Evolutionary conservation across 2,329 filamentous ascomycete species (phyloP), one percentile per base, ranked within the genome.

Genomic region (Colletotrichum orchidophilum): DNA sequence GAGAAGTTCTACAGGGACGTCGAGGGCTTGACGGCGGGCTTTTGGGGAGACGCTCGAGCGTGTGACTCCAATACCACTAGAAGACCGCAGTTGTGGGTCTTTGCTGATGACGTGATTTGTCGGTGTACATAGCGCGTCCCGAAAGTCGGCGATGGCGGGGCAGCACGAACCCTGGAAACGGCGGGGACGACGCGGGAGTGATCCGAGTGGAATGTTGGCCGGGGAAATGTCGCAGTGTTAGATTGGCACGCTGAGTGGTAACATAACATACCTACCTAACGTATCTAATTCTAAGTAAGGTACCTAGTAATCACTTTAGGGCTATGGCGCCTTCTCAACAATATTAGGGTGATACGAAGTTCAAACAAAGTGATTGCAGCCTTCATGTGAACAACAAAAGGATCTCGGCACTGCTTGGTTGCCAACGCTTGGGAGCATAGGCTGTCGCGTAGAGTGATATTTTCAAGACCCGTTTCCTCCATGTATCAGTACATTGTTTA

Each of bases 21-120:
- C 24, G n/a, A 29, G 49, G 33, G 64, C 70, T 27, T 74, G 73
- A 33, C 75, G 54, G 26, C 57, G 67, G 69, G 46, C 39, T 67
- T 55, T 66, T 71, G 66, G 35, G 46, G 50, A 55, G 31, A 18
- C 18, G 35, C n/a, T n/a, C n/a, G 58, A 46, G 50, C 24, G 27
- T 50, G 57, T 69, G 52, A 63, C 57, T 58, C 57, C 15, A 58
- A 39, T 54, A 61, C 24, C 39, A 54, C 62, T 60, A 39, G 66
- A 42, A 49, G 24, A 49, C 27, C 24, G 29, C 13, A 31, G 18
- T 5, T 71, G 67, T 72, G 70, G 70, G 50, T 39, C 66, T 27
- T 50, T 60, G 29, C 39, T 24, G 60, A 72, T 72, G 70, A 72
- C 70, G 70, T 72, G 70, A 72, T 72, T 72, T 72, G 69, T 68